Conservation (phyloP, 78 protist species). For the Dictyostelium intermedium region DNA sequence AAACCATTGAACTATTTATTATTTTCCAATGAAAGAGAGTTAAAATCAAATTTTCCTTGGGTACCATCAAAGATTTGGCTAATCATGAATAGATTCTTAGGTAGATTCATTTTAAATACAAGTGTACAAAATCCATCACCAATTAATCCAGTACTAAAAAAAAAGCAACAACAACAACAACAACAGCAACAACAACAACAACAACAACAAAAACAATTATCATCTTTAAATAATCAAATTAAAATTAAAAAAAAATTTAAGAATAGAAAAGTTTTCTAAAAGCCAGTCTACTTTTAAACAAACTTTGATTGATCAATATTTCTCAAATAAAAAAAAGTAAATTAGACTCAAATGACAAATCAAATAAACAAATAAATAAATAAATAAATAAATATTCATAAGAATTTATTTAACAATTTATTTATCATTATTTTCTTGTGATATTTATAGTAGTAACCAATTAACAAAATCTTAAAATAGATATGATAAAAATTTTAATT, state of each 20-base stretch:
- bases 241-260: neutral
- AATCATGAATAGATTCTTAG: neutral
- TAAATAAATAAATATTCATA: too few relatives aligned
- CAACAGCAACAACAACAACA: neutral
- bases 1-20: neutral
- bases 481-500: too few relatives aligned
- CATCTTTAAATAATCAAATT: neutral
- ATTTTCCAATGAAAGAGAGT: neutral
- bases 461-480: too few relatives aligned
- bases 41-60: conserved; percentile 15
- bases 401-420: too few relatives aligned
- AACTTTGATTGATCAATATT: neutral
- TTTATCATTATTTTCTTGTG: too few relatives aligned
- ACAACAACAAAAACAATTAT: neutral
- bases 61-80: neutral
- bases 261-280: neutral
- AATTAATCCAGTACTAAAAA: neutral
- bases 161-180: too few relatives aligned
- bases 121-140: too few relatives aligned
- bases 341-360: too few relatives aligned
- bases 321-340: neutral
- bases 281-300: neutral
- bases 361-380: too few relatives aligned
- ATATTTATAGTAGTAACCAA: too few relatives aligned
- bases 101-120: neutral